These are phyloP conservation scores for Novymonas esmeraldas DNA, from an alignment of 208 protist genomes.

Conservation along the genomic window DNA sequence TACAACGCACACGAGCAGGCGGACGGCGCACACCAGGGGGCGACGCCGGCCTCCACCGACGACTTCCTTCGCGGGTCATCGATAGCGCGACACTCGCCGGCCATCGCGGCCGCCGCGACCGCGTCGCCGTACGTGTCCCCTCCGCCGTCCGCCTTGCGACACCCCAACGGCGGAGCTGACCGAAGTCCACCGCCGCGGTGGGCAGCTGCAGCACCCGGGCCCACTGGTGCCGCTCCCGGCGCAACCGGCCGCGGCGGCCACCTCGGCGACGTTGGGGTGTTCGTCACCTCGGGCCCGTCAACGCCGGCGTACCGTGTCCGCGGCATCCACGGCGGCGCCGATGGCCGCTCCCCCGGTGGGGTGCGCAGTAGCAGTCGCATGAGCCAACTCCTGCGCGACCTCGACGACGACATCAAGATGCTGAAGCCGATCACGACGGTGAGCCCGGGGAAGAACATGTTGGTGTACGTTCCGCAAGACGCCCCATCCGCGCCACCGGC, in stretches of 20 bases:
- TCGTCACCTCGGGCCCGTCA: neutral
- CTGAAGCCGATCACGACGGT: constrained; percentile 81
- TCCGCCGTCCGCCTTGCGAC: neutral
- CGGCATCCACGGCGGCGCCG: neutral
- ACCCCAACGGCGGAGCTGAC: neutral
- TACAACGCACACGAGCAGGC: constrained; percentile 33
- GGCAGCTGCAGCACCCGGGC: neutral
- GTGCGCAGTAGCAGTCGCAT: constrained; percentile 50
- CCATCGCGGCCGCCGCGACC: neutral
- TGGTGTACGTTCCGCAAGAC: constrained; percentile 63
- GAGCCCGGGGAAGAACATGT: constrained; percentile 68
- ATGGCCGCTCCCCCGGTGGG: neutral
- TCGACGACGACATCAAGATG: constrained; percentile 82
- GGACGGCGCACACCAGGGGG: neutral
- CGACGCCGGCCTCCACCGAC: neutral
- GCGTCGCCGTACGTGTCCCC: constrained; percentile 10
- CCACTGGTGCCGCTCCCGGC: neutral
- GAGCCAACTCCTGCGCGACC: constrained; percentile 73
- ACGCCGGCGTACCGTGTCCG: constrained; percentile 1
- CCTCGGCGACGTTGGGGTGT: neutral
- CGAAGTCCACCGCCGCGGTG: constrained; percentile 11
- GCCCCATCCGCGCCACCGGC: constrained; percentile 5
- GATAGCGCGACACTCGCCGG: neutral
- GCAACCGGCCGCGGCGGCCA: neutral
- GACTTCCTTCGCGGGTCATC: neutral